A percentile compares a stretch with the other conserved stretches of the same genome.
Evolutionary conservation across 106 monocot species (phyloP).

Genomic region (Amphibolis antarctica): DNA sequence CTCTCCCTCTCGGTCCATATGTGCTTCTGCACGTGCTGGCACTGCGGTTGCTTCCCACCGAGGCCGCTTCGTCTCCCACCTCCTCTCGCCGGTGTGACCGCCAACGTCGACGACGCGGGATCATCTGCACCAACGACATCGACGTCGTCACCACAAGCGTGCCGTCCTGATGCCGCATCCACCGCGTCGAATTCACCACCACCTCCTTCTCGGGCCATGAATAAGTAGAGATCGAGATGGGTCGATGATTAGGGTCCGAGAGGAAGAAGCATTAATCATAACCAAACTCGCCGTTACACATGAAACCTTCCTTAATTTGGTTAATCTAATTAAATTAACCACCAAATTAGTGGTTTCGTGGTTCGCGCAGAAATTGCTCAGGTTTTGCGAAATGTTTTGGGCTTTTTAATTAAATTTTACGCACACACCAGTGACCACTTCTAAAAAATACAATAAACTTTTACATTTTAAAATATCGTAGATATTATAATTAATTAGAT

Average conservation of each 20-base stretch:
- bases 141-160: not conserved
- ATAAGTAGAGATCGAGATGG: not conserved
- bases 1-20: slow-evolving; percentile 7
- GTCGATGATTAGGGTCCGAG: not conserved
- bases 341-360: no score
- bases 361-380: no score
- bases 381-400: no score
- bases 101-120: no score
- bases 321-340: no score
- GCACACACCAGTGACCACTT: no score
- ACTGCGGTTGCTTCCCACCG: not conserved
- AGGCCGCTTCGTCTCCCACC: not conserved
- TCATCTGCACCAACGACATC: not conserved
- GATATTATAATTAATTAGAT: no score
- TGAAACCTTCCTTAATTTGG: not conserved
- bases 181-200: not conserved
- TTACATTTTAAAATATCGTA: no score
- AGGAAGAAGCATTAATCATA: slow-evolving; percentile 3
- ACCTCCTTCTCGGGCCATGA: not conserved
- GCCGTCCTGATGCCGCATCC: not conserved
- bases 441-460: no score
- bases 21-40: not conserved
- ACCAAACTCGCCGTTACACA: not conserved
- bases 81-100: not conserved
- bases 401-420: no score